Percentiles rank a stretch among this genome's conserved stretches.
Conservation (phyloP, 768 basidiomycete genomes). For the Mycena vitilis region DNA sequence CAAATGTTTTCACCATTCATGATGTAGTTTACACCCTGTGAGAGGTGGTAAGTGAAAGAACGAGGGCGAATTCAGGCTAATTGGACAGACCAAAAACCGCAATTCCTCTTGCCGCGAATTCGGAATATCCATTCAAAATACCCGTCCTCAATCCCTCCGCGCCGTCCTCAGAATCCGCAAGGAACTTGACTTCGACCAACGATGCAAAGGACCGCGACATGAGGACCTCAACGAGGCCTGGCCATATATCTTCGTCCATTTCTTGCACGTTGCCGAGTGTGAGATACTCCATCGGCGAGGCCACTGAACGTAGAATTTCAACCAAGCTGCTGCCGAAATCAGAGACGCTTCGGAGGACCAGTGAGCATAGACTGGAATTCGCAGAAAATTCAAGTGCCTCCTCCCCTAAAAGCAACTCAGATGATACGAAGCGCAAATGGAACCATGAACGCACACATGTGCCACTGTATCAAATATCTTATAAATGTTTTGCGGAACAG, state of each 20-base stretch:
- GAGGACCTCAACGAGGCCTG: conserved; percentile 20
- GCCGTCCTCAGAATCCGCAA: background rate
- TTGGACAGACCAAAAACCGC: conserved; percentile 20
- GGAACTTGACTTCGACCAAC: conserved; percentile 16
- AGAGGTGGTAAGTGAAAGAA: background rate
- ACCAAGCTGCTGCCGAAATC: conserved; percentile 19
- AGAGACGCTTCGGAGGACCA: conserved; percentile 8
- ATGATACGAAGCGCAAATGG: background rate
- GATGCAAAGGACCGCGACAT: conserved; percentile 14
- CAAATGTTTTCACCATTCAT: conserved; percentile 11
- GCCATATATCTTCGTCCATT: conserved; percentile 10
- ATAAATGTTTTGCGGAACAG: too few species aligned
- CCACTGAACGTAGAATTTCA: conserved; percentile 18
- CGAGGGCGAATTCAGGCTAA: background rate
- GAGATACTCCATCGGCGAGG: conserved; percentile 24
- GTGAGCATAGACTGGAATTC: conserved; percentile 18
- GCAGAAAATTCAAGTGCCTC: conserved; percentile 23
- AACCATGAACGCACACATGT: conserved; percentile 17
- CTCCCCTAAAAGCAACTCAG: conserved; percentile 25
- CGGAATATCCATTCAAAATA: conserved; percentile 1
- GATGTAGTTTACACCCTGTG: conserved; percentile 2
- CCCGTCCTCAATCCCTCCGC: background rate
- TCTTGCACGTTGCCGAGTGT: conserved; percentile 19
- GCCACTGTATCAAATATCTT: conserved; percentile 4
- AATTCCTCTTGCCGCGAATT: conserved; percentile 21